These are phyloP conservation scores for Fusarium gaditjirri DNA, from an alignment of 2,329 filamentous ascomycete species.

Conservation along the genomic window DNA sequence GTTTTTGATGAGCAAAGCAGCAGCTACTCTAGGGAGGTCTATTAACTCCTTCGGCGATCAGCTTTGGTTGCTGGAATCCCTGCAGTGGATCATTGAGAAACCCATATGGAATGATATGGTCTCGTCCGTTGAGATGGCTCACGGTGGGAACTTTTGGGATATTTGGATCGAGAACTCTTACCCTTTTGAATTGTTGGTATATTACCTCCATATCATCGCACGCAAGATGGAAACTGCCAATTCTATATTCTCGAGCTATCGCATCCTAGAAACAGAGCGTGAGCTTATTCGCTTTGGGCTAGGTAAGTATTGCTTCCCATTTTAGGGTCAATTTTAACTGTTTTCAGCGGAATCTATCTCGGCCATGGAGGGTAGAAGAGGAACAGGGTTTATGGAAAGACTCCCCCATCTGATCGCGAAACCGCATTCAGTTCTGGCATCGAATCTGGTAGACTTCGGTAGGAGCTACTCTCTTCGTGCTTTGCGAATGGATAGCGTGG, in stretches of 20 bases:
- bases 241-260: not conserved
- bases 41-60: not conserved
- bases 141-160: not conserved
- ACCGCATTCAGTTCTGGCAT: not conserved
- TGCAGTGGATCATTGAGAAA: not conserved
- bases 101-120: not conserved
- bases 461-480: not conserved
- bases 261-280: not conserved
- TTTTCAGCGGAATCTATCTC: not conserved
- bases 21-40: not conserved
- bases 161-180: not conserved
- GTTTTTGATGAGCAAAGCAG: not conserved
- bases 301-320: rapidly evolving
- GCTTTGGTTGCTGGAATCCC: not conserved
- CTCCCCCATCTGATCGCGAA: not conserved
- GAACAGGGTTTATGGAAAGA: not conserved
- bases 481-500: not conserved
- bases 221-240: not conserved
- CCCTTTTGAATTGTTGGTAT: not conserved
- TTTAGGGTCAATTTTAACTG: rapidly evolving
- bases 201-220: not conserved
- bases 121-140: not conserved
- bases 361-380: not conserved
- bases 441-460: not conserved
- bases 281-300: not conserved